Evolutionary conservation across 2,329 filamentous ascomycete genomes (phyloP).

Genomic region (Calycina herbarum): DNA sequence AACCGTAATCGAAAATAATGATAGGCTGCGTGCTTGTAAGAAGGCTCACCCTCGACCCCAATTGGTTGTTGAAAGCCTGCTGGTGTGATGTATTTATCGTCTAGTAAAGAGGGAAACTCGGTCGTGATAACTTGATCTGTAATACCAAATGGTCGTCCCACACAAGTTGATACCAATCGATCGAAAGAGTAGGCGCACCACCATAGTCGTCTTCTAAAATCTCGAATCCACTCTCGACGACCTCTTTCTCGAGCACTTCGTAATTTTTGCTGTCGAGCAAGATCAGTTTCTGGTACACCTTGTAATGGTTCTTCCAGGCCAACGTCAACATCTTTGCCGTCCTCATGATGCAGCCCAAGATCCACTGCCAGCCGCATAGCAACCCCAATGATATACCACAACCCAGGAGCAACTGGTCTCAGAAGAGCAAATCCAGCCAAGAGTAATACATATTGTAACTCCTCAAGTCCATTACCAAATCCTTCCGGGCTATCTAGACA

Average conservation of each 20-base stretch:
- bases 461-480: slow-evolving; percentile 86
- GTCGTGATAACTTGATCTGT: slow-evolving; percentile 97
- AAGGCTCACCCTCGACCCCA: slow-evolving; percentile 59
- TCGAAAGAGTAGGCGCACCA: slow-evolving; percentile 98
- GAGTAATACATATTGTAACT: slow-evolving; percentile 88
- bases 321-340: slow-evolving; percentile 65
- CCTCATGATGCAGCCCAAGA: slow-evolving; percentile 88
- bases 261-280: slow-evolving; percentile 38
- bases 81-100: slow-evolving; percentile 85
- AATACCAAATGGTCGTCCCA: slow-evolving; percentile 89
- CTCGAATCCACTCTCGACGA: slow-evolving; percentile 78
- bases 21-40: slow-evolving; percentile 86
- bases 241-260: slow-evolving; percentile 54
- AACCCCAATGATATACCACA: slow-evolving; percentile 97
- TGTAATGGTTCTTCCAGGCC: slow-evolving; percentile 52
- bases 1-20: slow-evolving; percentile 90
- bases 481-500: slow-evolving; percentile 67
- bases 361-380: slow-evolving; percentile 89
- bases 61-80: slow-evolving; percentile 65
- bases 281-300: slow-evolving; percentile 28
- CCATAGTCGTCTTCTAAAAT: slow-evolving; percentile 84
- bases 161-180: slow-evolving; percentile 90
- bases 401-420: slow-evolving; percentile 84
- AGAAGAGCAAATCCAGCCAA: slow-evolving; percentile 89
- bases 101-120: slow-evolving; percentile 84